Evolutionary conservation across 495 filamentous ascomycete genomes (phyloP).

Genomic region (Penicillium egyptiacum): DNA sequence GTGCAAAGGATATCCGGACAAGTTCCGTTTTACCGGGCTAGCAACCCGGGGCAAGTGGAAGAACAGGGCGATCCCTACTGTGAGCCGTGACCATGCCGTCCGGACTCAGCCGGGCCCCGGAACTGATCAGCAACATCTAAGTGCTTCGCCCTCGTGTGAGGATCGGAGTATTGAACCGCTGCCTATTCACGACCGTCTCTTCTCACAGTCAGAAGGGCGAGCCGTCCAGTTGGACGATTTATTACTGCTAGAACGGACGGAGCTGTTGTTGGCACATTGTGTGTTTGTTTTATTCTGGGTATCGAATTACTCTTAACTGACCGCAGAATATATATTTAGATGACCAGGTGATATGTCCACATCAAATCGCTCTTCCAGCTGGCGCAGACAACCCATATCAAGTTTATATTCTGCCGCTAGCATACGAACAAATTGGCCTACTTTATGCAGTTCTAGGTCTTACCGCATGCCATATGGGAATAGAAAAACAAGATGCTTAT

Average conservation of each 20-base stretch:
- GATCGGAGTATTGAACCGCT: background rate
- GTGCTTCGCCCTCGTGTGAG: no score
- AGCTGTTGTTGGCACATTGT: constrained; percentile 31
- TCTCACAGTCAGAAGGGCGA: background rate
- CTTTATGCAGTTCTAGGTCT: constrained; percentile 39
- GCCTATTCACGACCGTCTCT: background rate
- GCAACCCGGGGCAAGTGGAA: constrained; percentile 44
- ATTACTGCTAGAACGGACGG: constrained; percentile 12
- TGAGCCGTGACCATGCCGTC: background rate
- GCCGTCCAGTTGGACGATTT: constrained; percentile 8
- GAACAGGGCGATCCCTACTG: constrained; percentile 12
- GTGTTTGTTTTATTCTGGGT: background rate
- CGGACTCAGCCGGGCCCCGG: background rate
- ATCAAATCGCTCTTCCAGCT: constrained; percentile 37
- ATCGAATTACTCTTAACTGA: background rate
- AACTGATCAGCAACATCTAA: background rate
- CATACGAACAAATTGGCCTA: constrained; percentile 36
- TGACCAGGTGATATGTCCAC: constrained; percentile 37
- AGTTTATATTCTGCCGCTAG: constrained; percentile 37
- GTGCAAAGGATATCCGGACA: constrained; percentile 43
- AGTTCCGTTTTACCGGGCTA: constrained; percentile 41
- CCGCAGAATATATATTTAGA: constrained; percentile 22
- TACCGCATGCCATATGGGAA: constrained; percentile 38
- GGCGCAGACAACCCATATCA: constrained; percentile 36
- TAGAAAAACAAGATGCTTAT: constrained; percentile 23